Base-by-base conservation (phyloP, 495 filamentous ascomycete species). In the Penicillium nucicola region DNA sequence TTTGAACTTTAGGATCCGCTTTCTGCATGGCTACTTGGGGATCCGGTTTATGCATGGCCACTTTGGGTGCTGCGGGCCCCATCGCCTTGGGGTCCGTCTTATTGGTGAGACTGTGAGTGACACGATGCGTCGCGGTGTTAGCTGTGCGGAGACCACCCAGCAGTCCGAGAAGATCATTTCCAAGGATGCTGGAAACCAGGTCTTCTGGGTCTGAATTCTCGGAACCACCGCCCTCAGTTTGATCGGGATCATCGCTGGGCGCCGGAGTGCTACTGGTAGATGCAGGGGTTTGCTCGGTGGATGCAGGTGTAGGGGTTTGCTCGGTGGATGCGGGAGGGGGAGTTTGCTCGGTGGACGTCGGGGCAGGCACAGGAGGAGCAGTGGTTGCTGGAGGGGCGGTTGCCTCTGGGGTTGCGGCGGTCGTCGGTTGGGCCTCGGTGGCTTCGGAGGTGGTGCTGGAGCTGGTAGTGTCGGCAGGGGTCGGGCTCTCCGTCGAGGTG, bases 81-180 rank as follows among this genome's bases (percentile, higher is more conserved):
- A 38, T 40, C 32, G 22, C 23, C 46, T 48, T 43, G 20, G 40
- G 55, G 13, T 55, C 51, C 14, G 59, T 49, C 25, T 51, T 51
- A 11, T 53, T 42, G 10, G 48, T 50, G 10, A 62, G 36, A 14
- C 44, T 49, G 3, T 60, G 30, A 9, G 50, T 38, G 12, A 60
- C 11, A 30, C 51, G 38, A 1, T 31, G 13, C 2, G 48, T 45
- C 22, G 35, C 22, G 8, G 30, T 25, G 32, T 65, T 60, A 11
- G 62, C 62, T 2, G 57, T 8, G 14, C 49, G 45, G 11, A 65
- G 38, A 18, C 59, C 56, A 13, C 43, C 25, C 8, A 65, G 48
- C 4, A 65, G 41, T 30, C 53, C 40, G 3, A 65, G 43, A 20
- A 65, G 53, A 33, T 65, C 46, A 9, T 44, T 45, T 22, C 42